Conservation (phyloP, 2,329 filamentous ascomycete species). For the Coniella vitis region DNA sequence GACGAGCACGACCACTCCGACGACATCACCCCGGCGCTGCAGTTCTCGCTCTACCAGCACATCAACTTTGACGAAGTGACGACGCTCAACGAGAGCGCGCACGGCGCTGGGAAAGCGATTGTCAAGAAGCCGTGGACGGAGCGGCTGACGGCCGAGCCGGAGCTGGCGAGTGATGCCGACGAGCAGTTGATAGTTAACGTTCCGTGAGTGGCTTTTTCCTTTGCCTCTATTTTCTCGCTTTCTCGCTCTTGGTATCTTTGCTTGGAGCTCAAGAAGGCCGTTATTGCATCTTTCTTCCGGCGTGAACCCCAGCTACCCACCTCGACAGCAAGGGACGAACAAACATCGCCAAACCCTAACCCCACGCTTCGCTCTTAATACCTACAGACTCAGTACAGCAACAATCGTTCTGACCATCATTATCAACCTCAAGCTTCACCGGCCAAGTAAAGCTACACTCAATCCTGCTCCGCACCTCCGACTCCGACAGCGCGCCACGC, state of each 20-base stretch:
- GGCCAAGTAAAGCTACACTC: conserved; percentile 90
- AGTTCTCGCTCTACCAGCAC: conserved; percentile 84
- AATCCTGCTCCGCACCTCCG: conserved; percentile 75
- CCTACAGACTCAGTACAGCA: too few species aligned
- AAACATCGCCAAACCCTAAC: too few species aligned
- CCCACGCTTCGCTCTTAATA: too few species aligned
- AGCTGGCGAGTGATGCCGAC: conserved; percentile 79
- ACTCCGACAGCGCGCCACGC: conserved; percentile 62
- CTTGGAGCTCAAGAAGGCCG: too few species aligned
- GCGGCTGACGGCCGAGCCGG: conserved; percentile 61
- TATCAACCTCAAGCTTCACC: conserved; percentile 66
- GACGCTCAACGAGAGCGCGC: conserved; percentile 73
- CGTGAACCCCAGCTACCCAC: not conserved
- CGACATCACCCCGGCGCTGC: conserved; percentile 85
- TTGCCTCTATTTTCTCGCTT: not conserved
- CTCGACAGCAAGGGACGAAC: too few species aligned
- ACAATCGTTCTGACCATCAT: too few species aligned
- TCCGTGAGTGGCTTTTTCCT: conserved; percentile 53
- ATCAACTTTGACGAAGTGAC: conserved; percentile 82
- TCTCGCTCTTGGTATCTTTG: not conserved
- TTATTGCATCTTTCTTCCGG: not conserved
- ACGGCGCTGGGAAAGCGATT: conserved; percentile 64
- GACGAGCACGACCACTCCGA: conserved; percentile 78
- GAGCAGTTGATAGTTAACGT: conserved; percentile 91
- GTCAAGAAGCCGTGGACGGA: conserved; percentile 90